Percentiles rank a stretch among this genome's conserved stretches.
phyloP scores from a whole-genome alignment of 805 yeast genomes.

The Kodamaea jinghongensis region DNA sequence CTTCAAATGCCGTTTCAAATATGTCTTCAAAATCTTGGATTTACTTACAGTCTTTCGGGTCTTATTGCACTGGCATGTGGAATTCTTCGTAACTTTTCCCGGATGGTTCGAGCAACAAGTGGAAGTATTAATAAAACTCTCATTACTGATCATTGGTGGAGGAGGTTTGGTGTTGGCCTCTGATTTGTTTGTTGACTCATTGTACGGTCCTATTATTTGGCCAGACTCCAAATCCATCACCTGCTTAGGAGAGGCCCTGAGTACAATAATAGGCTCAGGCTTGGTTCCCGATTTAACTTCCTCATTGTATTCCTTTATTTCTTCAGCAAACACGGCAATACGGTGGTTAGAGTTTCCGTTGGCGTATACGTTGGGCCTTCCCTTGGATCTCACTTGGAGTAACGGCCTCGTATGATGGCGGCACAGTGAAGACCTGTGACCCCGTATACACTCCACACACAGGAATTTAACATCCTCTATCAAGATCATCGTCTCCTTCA shows the following conservation, averaged over 20 bases:
- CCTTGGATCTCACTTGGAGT: constrained; percentile 85
- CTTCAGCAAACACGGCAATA: constrained; percentile 57
- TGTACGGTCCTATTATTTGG: constrained; percentile 39
- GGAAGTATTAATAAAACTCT: constrained; percentile 34
- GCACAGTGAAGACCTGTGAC: constrained; percentile 88
- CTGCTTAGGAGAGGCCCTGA: constrained; percentile 38
- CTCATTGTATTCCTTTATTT: constrained; percentile 16
- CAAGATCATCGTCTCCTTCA: constrained; percentile 80
- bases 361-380: constrained; percentile 70
- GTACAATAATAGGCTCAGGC: constrained; percentile 28
- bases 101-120: constrained; percentile 28
- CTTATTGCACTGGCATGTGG: constrained; percentile 28
- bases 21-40: constrained; percentile 28
- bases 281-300: constrained; percentile 1
- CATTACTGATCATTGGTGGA: constrained; percentile 24
- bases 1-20: neutral
- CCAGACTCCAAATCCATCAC: constrained; percentile 38
- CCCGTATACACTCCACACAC: constrained; percentile 84
- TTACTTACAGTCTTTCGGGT: constrained; percentile 27
- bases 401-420: constrained; percentile 76
- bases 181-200: constrained; percentile 14
- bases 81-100: constrained; percentile 22
- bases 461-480: constrained; percentile 80
- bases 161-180: constrained; percentile 17
- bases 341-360: constrained; percentile 50